A percentile compares a stretch with the other conserved stretches of the same genome.
phyloP scores from a whole-genome alignment of 805 yeast species.

The Ogataea saltuana region DNA sequence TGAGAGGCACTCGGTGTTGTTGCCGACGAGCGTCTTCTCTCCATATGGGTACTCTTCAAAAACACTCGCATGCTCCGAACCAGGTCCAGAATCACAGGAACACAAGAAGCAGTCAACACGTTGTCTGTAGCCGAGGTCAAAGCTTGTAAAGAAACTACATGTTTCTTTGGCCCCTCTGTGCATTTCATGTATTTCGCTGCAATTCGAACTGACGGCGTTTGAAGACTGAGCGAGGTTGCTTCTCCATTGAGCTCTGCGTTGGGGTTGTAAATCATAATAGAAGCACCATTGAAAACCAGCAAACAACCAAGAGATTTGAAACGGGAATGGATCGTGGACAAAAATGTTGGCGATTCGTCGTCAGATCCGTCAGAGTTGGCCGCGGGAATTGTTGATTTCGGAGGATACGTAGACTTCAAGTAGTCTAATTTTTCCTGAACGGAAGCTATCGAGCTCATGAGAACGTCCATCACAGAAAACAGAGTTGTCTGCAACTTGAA shows the following conservation, averaged over 20 bases:
- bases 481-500: conserved; percentile 61
- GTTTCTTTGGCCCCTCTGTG: conserved; percentile 39
- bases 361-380: conserved; percentile 8
- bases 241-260: conserved; percentile 43
- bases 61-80: conserved; percentile 49
- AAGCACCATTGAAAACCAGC: conserved; percentile 70
- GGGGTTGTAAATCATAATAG: conserved; percentile 48
- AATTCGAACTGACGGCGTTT: conserved; percentile 73
- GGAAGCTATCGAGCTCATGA: conserved; percentile 45
- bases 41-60: conserved; percentile 36
- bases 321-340: conserved; percentile 8
- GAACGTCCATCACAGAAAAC: conserved; percentile 52
- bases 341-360: neutral
- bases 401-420: neutral
- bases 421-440: conserved; percentile 30
- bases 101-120: conserved; percentile 67
- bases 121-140: conserved; percentile 72
- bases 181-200: conserved; percentile 53
- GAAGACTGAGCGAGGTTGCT: conserved; percentile 57
- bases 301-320: conserved; percentile 47
- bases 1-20: neutral
- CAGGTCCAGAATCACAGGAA: conserved; percentile 71
- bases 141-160: conserved; percentile 51
- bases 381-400: neutral
- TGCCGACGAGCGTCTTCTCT: conserved; percentile 9